Evolutionary conservation across 129 eudicot genomes (phyloP), one percentile per base, ranked within the genome.

Genomic region (Tagetes patula): DNA sequence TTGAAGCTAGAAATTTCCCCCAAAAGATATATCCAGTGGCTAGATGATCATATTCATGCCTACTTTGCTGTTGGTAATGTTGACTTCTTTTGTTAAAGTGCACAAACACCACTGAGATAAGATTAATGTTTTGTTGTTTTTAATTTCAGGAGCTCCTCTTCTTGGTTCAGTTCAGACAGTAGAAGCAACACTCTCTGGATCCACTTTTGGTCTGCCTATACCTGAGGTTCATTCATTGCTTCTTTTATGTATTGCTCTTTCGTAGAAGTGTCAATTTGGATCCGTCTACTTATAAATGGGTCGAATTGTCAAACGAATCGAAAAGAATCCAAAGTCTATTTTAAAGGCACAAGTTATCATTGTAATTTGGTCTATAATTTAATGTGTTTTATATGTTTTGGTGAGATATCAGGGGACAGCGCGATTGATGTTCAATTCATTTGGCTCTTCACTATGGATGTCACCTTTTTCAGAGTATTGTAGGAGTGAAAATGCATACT

Each of bases 21-120:
- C 70, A 93, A 84, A 70, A 66, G 40, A 65, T 93, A 93, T 69
- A 48, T 81, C 49, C 82, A 83, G 13, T 93, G 98, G 98, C 81
- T 93, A 64, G 98, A 93, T 76, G 88, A 89, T 45, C 98, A 93
- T 81, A 89, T 93, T 69, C 98, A 89, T 90, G 92, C 98, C 45
- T 93, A 89, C 79, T 93, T 93, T 84, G 96, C 98, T 76, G 96
- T 93, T 75, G 98, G 98, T 93, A 79, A 43, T 68, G 4, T 6
- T 40, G 40, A 37, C 42, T 58, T 38, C 64, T 20, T 58, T 69
- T 59, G 33, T 58, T 36, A 59, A 41, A 56, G 11, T 11, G 52
- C 49, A 89, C 62, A 72, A 27, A 37, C 9, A 10, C 14, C 13
- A 7, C 52, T 20, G 40, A 66, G 76, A 46, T 65, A n/a, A 48